phyloP scores from a whole-genome alignment of 306 rosid species.

The Cucurbita maxima region DNA sequence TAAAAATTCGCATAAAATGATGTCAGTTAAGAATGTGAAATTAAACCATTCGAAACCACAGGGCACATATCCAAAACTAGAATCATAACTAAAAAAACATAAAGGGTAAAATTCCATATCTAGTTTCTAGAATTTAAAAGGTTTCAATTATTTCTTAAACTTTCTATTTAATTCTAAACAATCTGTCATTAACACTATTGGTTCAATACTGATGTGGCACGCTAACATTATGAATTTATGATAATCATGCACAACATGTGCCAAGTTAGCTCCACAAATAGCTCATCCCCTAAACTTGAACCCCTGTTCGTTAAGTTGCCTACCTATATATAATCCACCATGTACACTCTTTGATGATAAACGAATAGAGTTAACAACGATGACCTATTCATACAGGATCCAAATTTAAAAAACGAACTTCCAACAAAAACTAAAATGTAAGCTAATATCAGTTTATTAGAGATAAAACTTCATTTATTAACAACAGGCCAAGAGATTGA shows the following conservation, averaged over 20 bases:
- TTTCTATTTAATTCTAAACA: background rate
- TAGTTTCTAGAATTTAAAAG: background rate
- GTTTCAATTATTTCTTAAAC: background rate
- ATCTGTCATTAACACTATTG: background rate
- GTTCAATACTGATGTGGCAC: background rate
- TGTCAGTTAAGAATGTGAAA: background rate
- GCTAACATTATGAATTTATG: background rate
- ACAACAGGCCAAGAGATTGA: background rate
- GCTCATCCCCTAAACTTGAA: background rate
- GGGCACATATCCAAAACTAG: background rate
- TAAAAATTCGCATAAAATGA: conserved; percentile 10
- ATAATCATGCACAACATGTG: background rate
- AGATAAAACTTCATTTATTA: background rate
- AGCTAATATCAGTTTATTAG: background rate
- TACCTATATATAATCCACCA: background rate
- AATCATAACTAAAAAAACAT: background rate
- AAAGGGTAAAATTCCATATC: background rate
- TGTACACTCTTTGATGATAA: background rate
- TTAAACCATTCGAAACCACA: background rate
- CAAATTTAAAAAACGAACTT: background rate
- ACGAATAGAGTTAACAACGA: background rate
- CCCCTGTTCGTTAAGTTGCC: background rate
- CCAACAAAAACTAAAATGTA: no score
- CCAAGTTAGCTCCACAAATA: background rate
- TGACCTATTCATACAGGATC: background rate